These are phyloP conservation scores for Eimeria sp. DNA, from an alignment of 169 alveolate genomes.

Conservation along the genomic window DNA sequence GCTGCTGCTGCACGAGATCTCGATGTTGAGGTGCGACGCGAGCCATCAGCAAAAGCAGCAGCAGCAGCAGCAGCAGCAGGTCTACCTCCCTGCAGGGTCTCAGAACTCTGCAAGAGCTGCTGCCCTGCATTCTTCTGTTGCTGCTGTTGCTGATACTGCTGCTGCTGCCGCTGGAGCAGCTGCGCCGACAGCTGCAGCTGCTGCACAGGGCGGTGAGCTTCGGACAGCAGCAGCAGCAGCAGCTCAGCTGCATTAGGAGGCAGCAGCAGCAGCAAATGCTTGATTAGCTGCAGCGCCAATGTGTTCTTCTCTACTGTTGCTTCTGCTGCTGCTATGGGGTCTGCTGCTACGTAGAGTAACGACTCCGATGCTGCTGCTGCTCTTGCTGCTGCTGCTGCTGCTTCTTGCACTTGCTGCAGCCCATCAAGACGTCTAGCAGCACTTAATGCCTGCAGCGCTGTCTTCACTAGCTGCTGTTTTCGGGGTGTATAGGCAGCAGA, in stretches of 20 bases:
- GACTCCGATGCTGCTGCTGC: not conserved
- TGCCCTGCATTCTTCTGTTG: not conserved
- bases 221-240: slow-evolving; percentile 31
- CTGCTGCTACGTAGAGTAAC: not conserved
- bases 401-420: slow-evolving; percentile 27
- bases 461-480: slow-evolving; percentile 38
- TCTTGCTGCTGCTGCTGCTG: slow-evolving; percentile 8
- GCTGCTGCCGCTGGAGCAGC: slow-evolving; percentile 49
- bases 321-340: slow-evolving; percentile 16
- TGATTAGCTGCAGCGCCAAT: not conserved
- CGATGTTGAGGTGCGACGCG: not conserved
- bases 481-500: slow-evolving; percentile 23
- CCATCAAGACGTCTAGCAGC: slow-evolving; percentile 62
- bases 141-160: slow-evolving; percentile 35
- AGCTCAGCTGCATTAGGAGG: not conserved
- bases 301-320: not conserved
- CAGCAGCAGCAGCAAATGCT: slow-evolving; percentile 53
- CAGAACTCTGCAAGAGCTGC: not conserved
- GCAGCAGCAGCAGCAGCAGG: slow-evolving; percentile 25
- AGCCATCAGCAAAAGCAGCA: not conserved
- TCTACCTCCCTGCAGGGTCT: not conserved
- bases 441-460: slow-evolving; percentile 6
- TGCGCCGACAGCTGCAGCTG: slow-evolving; percentile 9
- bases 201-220: slow-evolving; percentile 33
- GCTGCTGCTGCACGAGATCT: slow-evolving; percentile 29